These are phyloP conservation scores for Penicillium nucicola DNA, from an alignment of 495 filamentous ascomycete genomes.

Conservation along the genomic window DNA sequence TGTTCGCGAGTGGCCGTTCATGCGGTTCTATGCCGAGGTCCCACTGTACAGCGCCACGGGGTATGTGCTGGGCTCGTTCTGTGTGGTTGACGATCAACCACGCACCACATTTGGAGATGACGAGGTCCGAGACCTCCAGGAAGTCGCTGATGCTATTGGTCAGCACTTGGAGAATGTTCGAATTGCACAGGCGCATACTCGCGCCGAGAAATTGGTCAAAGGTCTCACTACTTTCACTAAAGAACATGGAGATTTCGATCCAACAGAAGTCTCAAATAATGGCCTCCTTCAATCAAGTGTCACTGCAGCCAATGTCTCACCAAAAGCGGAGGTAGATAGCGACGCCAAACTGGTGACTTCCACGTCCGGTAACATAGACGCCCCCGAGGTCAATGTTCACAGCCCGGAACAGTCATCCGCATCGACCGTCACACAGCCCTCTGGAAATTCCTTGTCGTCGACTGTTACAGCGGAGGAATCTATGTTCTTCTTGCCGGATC, in stretches of 20 bases:
- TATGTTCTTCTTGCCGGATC: conserved; percentile 1
- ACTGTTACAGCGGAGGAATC: conserved; percentile 5
- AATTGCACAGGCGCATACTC: conserved; percentile 23
- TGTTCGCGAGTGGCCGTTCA: conserved; percentile 38
- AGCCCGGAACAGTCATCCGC: not conserved
- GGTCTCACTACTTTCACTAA: conserved; percentile 33
- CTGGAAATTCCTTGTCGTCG: not conserved
- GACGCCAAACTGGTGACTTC: too few relatives aligned
- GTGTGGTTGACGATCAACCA: conserved; percentile 55
- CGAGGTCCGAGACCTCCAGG: conserved; percentile 27
- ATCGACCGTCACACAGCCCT: not conserved
- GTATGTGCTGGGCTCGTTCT: conserved; percentile 60
- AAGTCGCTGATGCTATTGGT: conserved; percentile 29
- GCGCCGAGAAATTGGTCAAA: conserved; percentile 27
- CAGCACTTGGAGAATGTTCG: conserved; percentile 33
- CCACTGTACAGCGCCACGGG: conserved; percentile 57
- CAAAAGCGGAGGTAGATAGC: too few relatives aligned
- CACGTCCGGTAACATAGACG: too few relatives aligned
- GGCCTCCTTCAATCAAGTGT: conserved; percentile 5
- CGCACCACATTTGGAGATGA: conserved; percentile 29
- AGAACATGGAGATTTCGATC: conserved; percentile 25
- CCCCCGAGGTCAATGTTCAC: too few relatives aligned
- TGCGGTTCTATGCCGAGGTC: conserved; percentile 62
- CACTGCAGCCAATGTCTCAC: not conserved
- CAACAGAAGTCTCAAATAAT: conserved; percentile 15